Conservation (phyloP, 768 basidiomycete species). For the Cantharellus cinnabarinus region DNA sequence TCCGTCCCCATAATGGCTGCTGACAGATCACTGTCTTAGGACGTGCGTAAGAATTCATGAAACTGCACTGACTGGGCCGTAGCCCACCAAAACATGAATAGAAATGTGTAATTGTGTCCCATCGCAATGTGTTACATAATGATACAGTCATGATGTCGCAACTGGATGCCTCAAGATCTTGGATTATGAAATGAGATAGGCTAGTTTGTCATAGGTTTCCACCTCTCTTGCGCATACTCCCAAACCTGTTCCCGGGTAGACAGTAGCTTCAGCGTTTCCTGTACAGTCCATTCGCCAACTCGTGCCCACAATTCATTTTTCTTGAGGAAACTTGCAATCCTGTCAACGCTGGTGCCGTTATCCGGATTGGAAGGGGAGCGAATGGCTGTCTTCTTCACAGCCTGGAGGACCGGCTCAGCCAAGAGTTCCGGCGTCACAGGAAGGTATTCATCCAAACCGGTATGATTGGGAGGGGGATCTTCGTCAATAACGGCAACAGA, state of each 20-base stretch:
- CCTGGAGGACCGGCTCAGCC: constrained; percentile 20
- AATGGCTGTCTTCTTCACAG: background rate
- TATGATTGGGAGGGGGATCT: constrained; percentile 19
- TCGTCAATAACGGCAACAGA: background rate
- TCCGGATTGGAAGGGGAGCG: background rate
- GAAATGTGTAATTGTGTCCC: too few species aligned
- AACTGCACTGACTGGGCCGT: too few species aligned
- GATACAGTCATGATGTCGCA: too few species aligned
- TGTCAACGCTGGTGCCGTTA: background rate
- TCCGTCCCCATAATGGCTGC: too few species aligned
- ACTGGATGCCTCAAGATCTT: too few species aligned
- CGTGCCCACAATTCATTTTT: background rate
- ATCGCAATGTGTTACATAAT: too few species aligned
- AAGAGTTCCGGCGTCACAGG: constrained; percentile 36
- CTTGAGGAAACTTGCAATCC: background rate
- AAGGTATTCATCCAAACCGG: constrained; percentile 38
- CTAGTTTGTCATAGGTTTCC: too few species aligned
- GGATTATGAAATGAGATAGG: too few species aligned
- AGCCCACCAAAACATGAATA: too few species aligned
- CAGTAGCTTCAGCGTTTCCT: background rate
- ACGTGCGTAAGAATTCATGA: too few species aligned
- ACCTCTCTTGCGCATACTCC: background rate
- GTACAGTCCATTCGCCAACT: background rate
- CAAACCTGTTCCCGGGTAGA: background rate
- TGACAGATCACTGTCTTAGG: too few species aligned